phyloP scores from a whole-genome alignment of 2,329 filamentous ascomycete species.

The Alternaria conjuncta region DNA sequence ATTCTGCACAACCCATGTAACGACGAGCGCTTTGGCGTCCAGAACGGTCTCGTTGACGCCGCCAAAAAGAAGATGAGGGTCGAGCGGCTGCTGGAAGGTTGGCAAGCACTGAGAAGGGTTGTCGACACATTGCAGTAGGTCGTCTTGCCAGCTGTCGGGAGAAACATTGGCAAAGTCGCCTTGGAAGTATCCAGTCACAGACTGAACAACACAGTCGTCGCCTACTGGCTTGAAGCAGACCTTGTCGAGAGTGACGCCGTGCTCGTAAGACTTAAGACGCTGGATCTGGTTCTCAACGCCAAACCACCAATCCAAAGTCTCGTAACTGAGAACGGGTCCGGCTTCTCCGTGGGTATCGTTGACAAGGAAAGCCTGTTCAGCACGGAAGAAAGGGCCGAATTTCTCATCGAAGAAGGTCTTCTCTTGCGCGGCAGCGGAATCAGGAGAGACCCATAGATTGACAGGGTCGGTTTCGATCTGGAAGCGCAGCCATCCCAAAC shows the following conservation, averaged over 20 bases:
- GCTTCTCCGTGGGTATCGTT: conserved; percentile 77
- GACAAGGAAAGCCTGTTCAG: conserved; percentile 91
- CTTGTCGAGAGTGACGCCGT: conserved; percentile 75
- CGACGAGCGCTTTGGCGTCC: conserved; percentile 79
- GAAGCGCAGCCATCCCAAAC: conserved; percentile 86
- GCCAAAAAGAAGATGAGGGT: conserved; percentile 84
- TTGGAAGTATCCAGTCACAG: conserved; percentile 86
- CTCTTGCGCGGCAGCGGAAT: conserved; percentile 86
- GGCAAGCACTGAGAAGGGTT: conserved; percentile 84
- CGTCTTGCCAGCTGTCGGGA: conserved; percentile 72
- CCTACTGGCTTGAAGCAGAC: conserved; percentile 95
- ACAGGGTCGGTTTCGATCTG: conserved; percentile 91
- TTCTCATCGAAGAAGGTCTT: conserved; percentile 92
- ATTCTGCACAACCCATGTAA: conserved; percentile 96
- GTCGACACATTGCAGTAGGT: conserved; percentile 74
- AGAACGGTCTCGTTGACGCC: conserved; percentile 73
- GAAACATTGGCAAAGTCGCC: conserved; percentile 68
- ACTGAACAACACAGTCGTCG: conserved; percentile 89
- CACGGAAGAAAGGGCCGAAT: conserved; percentile 95
- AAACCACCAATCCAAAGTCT: conserved; percentile 93
- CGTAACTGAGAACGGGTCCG: conserved; percentile 83
- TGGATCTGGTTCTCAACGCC: conserved; percentile 81
- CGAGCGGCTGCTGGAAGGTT: conserved; percentile 85
- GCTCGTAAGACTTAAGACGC: conserved; percentile 71
- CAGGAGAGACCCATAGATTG: conserved; percentile 93